Evolutionary conservation across 108 stramenopile species (phyloP).

Genomic region (Discostella pseudostelligera): DNA sequence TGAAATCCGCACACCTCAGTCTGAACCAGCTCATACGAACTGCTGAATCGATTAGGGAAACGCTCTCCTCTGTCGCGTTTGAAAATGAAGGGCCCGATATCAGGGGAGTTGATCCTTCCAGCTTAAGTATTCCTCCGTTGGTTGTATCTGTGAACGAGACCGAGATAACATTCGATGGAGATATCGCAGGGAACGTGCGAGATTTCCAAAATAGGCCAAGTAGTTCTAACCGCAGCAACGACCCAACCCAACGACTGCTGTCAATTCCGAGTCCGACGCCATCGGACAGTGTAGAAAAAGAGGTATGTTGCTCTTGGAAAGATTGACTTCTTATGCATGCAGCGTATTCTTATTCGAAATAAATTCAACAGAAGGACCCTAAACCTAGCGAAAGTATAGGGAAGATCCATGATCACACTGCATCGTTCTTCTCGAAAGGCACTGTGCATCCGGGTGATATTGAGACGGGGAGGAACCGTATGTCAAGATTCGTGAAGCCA

Average conservation of each 20-base stretch:
- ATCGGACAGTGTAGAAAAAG: no score
- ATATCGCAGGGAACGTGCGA: neutral
- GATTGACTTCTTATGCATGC: no score
- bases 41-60: constrained; percentile 38
- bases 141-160: neutral
- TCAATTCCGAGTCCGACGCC: no score
- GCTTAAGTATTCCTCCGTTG: neutral
- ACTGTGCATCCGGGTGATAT: constrained; percentile 30
- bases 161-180: neutral
- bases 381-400: neutral
- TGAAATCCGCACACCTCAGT: constrained; percentile 17
- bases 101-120: neutral
- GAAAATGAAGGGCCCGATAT: neutral
- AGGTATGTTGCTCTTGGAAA: no score
- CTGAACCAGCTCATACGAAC: constrained; percentile 30
- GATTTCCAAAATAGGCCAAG: neutral
- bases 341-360: no score
- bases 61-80: neutral
- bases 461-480: constrained; percentile 24
- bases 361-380: neutral
- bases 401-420: neutral
- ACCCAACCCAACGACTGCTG: no score
- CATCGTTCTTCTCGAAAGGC: constrained; percentile 1
- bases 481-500: constrained; percentile 16
- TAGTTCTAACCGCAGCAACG: no score